A percentile compares a stretch with the other conserved stretches of the same genome.
Evolutionary conservation across 257 asterid genomes (phyloP).

Genomic region (Linaria vulgaris): DNA sequence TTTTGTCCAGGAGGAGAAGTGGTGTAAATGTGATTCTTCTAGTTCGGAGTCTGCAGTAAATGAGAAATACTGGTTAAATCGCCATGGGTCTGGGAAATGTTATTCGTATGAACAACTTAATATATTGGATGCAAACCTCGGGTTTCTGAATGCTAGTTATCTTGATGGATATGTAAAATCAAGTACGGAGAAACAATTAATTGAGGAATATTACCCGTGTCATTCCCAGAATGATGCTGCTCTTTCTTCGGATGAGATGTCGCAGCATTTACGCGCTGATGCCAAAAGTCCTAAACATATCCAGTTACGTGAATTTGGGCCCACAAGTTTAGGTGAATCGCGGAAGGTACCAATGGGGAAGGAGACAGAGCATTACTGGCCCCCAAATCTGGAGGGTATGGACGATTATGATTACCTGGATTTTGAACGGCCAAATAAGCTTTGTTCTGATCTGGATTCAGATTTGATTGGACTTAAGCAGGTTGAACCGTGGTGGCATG

Average conservation of each 20-base stretch:
- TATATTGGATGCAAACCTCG: conserved; percentile 34
- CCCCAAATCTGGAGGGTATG: conserved; percentile 25
- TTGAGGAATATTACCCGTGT: conserved; percentile 43
- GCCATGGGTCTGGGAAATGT: conserved; percentile 28
- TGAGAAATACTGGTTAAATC: conserved; percentile 35
- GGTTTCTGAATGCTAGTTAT: conserved; percentile 25
- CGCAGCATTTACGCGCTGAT: conserved; percentile 27
- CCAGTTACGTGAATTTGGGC: conserved; percentile 33
- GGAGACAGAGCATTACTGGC: conserved; percentile 16
- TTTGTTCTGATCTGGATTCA: conserved; percentile 41
- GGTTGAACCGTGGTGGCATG: conserved; percentile 65
- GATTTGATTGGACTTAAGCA: conserved; percentile 49
- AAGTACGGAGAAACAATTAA: conserved; percentile 36
- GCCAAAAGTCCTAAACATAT: conserved; percentile 33
- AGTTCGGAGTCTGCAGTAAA: conserved; percentile 22
- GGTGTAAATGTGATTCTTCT: conserved; percentile 32
- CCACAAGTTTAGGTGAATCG: conserved; percentile 22
- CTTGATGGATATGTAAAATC: conserved; percentile 29
- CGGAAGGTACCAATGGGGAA: conserved; percentile 18
- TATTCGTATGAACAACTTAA: conserved; percentile 28
- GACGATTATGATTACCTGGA: conserved; percentile 26
- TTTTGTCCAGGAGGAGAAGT: conserved; percentile 29
- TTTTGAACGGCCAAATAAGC: conserved; percentile 34
- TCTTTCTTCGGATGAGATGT: conserved; percentile 29
- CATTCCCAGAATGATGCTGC: conserved; percentile 33